Conservation (phyloP, 2,329 filamentous ascomycete species). For the Stemphylium vesicarium region DNA sequence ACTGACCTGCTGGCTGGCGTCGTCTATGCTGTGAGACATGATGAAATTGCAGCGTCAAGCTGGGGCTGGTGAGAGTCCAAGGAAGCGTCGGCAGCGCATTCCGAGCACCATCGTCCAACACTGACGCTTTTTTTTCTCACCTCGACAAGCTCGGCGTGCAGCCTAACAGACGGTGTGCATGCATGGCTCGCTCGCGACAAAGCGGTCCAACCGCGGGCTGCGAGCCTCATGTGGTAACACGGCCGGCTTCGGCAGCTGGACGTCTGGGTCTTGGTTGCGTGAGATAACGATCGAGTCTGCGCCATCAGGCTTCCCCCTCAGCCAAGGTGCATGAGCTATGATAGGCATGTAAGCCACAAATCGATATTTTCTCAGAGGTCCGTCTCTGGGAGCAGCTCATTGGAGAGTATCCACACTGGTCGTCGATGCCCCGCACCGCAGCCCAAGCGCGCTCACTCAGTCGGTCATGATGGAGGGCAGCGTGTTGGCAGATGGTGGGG, state of each 20-base stretch:
- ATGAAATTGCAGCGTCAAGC: too few species aligned
- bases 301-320: not conserved
- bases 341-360: constrained; percentile 21
- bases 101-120: not conserved
- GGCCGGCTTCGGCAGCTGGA: constrained; percentile 21
- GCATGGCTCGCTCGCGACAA: constrained; percentile 10
- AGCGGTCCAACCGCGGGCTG: constrained; percentile 42
- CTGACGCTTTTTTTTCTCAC: not conserved
- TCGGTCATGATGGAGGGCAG: constrained; percentile 4
- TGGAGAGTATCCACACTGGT: constrained; percentile 11
- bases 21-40: too few species aligned
- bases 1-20: too few species aligned
- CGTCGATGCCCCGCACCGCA: constrained; percentile 22
- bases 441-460: constrained; percentile 2
- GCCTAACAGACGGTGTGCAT: not conserved
- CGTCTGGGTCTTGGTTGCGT: not conserved
- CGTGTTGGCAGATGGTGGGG: constrained; percentile 2
- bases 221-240: constrained; percentile 37
- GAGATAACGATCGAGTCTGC: not conserved
- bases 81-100: too few species aligned
- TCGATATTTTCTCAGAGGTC: constrained; percentile 8
- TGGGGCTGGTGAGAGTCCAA: too few species aligned
- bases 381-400: constrained; percentile 6
- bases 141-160: not conserved
- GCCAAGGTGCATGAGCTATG: constrained; percentile 17